Conservation (phyloP, 352 stramenopile genomes). For the Phytopythium vexans region DNA sequence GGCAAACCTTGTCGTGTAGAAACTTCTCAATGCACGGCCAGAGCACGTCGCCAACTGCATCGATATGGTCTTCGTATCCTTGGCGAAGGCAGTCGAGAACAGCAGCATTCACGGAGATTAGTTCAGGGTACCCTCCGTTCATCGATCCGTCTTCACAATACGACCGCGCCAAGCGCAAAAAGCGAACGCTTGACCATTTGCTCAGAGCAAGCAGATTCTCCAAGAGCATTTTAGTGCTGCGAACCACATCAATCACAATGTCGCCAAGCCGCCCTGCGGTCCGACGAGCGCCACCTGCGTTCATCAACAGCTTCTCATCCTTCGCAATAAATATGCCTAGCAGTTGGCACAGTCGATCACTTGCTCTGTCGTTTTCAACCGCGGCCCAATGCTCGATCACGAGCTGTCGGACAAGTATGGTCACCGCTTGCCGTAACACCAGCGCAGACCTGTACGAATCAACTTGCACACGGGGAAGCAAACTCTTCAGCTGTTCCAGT, state of each 20-base stretch:
- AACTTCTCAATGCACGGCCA: conserved; percentile 35
- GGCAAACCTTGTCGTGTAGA: not conserved
- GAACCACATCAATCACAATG: conserved; percentile 10
- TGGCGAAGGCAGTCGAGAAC: conserved; percentile 28
- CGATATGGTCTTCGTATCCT: conserved; percentile 16
- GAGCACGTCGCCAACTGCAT: conserved; percentile 24
- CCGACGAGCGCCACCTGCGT: not conserved
- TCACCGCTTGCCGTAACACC: conserved; percentile 27
- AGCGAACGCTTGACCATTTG: conserved; percentile 21
- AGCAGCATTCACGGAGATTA: conserved; percentile 11
- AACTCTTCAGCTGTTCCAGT: conserved; percentile 38
- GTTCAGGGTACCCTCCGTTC: conserved; percentile 8
- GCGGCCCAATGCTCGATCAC: conserved; percentile 27
- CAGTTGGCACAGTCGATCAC: conserved; percentile 34
- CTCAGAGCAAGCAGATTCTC: conserved; percentile 29
- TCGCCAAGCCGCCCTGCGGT: too few species aligned
- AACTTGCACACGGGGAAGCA: conserved; percentile 47
- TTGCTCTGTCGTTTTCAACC: conserved; percentile 26
- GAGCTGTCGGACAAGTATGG: conserved; percentile 26
- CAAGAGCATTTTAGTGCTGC: conserved; percentile 31
- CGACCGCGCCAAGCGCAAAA: conserved; percentile 26
- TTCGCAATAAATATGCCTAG: conserved; percentile 33
- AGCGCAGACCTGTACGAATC: conserved; percentile 34
- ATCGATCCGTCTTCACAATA: conserved; percentile 29
- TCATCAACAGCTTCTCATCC: conserved; percentile 23